Evolutionary conservation across 2,329 filamentous ascomycete species (phyloP).

Genomic region (Ceratocystis harringtonii): DNA sequence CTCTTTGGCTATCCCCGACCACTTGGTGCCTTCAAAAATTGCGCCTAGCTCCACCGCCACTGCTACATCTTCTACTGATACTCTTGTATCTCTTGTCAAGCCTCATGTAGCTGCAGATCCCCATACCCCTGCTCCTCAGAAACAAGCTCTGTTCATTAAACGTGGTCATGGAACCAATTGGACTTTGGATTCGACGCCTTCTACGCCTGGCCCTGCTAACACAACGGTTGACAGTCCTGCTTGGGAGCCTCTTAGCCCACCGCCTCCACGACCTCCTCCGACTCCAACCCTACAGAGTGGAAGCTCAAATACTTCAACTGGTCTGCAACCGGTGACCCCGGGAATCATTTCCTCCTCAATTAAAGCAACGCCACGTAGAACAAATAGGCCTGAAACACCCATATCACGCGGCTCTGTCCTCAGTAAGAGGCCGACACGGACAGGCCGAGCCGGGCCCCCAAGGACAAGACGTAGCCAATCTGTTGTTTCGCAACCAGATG

Average conservation of each 20-base stretch:
- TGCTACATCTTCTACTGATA: neutral
- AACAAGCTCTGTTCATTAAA: conserved; percentile 20
- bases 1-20: conserved; percentile 7
- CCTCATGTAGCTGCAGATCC: neutral
- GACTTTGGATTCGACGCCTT: conserved; percentile 41
- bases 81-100: neutral
- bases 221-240: conserved; percentile 36
- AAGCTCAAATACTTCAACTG: conserved; percentile 24
- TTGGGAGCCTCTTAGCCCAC: conserved; percentile 35
- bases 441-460: conserved; percentile 4
- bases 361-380: conserved; percentile 13
- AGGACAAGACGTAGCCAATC: conserved; percentile 32
- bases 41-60: neutral
- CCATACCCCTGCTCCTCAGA: conserved; percentile 9
- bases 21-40: conserved; percentile 8
- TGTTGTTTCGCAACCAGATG: conserved; percentile 33
- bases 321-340: conserved; percentile 23
- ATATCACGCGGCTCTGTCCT: conserved; percentile 9
- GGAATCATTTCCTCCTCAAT: conserved; percentile 9
- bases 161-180: conserved; percentile 40
- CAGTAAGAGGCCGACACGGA: conserved; percentile 8
- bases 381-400: conserved; percentile 16
- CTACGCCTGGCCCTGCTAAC: conserved; percentile 35
- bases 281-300: conserved; percentile 22
- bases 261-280: conserved; percentile 5